Conservation (phyloP, 2,329 filamentous ascomycete species). For the Elsinoe necatrix region DNA sequence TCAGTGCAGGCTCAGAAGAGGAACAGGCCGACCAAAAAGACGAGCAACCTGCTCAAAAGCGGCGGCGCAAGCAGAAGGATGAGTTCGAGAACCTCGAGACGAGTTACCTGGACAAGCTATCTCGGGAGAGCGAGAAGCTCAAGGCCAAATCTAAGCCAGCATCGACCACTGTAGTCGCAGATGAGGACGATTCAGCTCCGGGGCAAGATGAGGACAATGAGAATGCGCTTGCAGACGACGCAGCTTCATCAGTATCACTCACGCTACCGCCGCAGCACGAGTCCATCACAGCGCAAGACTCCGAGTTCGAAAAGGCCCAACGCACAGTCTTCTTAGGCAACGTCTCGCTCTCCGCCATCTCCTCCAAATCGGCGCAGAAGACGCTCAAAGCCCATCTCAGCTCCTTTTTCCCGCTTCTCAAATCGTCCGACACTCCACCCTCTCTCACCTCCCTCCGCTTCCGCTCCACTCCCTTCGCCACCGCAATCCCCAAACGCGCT, state of each 20-base stretch:
- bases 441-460: constrained; percentile 89
- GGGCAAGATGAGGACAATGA: constrained; percentile 25
- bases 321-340: constrained; percentile 92
- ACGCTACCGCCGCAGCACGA: constrained; percentile 53
- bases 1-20: constrained; percentile 19
- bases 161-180: constrained; percentile 25
- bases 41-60: constrained; percentile 29
- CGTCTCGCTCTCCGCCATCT: constrained; percentile 74
- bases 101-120: constrained; percentile 57
- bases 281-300: constrained; percentile 35
- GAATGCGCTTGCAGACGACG: constrained; percentile 32
- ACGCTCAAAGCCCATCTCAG: constrained; percentile 65
- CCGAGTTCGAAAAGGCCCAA: constrained; percentile 65
- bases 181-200: constrained; percentile 22
- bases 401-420: constrained; percentile 57
- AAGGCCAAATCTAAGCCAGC: constrained; percentile 16
- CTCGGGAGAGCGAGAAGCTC: constrained; percentile 35
- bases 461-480: constrained; percentile 80
- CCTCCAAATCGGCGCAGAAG: constrained; percentile 73
- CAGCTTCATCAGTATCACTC: constrained; percentile 33
- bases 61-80: constrained; percentile 51
- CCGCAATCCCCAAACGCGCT: constrained; percentile 81
- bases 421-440: constrained; percentile 34
- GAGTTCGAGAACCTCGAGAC: constrained; percentile 21
- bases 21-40: constrained; percentile 22